A percentile compares a stretch with the other conserved stretches of the same genome.
Conservation (phyloP, 2,329 filamentous ascomycete genomes). For the Venturia nashicola region DNA sequence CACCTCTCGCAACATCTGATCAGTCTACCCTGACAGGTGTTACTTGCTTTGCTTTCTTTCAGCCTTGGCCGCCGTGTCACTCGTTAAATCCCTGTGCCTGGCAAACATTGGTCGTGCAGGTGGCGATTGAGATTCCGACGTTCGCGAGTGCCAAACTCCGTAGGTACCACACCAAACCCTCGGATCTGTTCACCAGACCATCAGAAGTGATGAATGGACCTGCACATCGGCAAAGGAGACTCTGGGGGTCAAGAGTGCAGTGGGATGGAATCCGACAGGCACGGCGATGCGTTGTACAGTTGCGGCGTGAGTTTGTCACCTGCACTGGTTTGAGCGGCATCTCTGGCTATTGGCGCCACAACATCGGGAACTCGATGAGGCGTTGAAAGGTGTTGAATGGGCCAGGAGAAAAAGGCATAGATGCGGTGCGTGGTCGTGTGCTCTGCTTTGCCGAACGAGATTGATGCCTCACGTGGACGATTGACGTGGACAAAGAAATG, state of each 20-base stretch:
- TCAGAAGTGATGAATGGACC: not conserved
- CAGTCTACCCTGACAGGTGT: not conserved
- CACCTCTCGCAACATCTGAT: not conserved
- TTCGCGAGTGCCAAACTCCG: not conserved
- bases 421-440: not conserved
- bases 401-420: not conserved
- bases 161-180: not conserved
- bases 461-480: not conserved
- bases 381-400: not conserved
- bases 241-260: not conserved
- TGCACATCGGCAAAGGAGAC: not conserved
- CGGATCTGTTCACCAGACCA: not conserved
- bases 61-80: not conserved
- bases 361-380: not conserved
- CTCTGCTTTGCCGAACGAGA: not conserved
- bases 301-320: not conserved
- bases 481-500: not conserved
- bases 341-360: not conserved
- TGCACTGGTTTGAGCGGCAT: not conserved
- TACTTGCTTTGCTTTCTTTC: not conserved
- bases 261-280: not conserved
- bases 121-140: not conserved
- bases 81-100: not conserved
- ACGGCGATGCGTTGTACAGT: not conserved
- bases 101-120: not conserved